These are phyloP conservation scores for Cetradonia linearis DNA, from an alignment of 495 filamentous ascomycete species.

Conservation along the genomic window DNA sequence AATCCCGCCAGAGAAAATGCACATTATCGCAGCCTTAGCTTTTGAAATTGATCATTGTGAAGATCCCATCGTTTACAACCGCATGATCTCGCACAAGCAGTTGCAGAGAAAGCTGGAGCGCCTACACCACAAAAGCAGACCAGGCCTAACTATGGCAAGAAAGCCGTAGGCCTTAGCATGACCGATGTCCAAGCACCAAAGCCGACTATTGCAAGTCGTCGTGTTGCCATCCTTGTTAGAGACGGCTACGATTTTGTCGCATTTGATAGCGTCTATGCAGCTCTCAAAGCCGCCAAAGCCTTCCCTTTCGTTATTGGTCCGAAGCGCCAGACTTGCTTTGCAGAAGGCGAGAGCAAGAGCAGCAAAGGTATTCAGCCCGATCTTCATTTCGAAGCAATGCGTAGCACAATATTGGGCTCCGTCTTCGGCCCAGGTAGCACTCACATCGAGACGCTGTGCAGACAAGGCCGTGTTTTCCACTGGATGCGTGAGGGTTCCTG, in stretches of 20 bases:
- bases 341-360: conserved; percentile 40
- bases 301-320: conserved; percentile 63
- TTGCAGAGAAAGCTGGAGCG: conserved; percentile 60
- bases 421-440: conserved; percentile 69
- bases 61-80: conserved; percentile 67
- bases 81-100: conserved; percentile 60
- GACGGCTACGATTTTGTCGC: conserved; percentile 66
- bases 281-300: conserved; percentile 50
- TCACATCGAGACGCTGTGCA: conserved; percentile 49
- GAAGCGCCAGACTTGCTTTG: conserved; percentile 47
- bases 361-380: conserved; percentile 55
- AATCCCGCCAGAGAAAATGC: conserved; percentile 55
- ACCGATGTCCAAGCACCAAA: conserved; percentile 50
- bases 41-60: conserved; percentile 91
- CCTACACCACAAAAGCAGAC: conserved; percentile 43
- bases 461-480: conserved; percentile 68
- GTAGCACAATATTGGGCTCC: conserved; percentile 79
- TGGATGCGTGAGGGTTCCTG: conserved; percentile 80
- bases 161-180: conserved; percentile 56
- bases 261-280: conserved; percentile 53
- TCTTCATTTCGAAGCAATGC: conserved; percentile 73
- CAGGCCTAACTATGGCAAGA: conserved; percentile 55
- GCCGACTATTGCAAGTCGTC: conserved; percentile 60
- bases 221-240: conserved; percentile 67
- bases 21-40: conserved; percentile 57